These are phyloP conservation scores for Eutrema heterophyllum DNA, from an alignment of 345 rosid species.

Conservation along the genomic window DNA sequence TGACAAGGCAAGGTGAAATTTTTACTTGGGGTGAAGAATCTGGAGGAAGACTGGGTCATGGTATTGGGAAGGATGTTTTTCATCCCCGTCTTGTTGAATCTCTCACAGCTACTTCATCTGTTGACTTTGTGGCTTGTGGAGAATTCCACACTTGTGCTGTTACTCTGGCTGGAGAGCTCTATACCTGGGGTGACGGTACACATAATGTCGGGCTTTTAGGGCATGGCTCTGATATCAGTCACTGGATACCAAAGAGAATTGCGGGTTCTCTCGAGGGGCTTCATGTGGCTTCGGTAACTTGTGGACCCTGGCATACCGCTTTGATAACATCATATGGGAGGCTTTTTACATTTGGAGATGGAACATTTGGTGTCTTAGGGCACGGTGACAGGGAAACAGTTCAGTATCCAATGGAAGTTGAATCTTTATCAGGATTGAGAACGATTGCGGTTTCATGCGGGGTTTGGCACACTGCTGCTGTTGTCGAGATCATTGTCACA, in stretches of 20 bases:
- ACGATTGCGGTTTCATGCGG: conserved; percentile 91
- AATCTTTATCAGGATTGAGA: conserved; percentile 78
- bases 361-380: conserved; percentile 94
- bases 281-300: conserved; percentile 74
- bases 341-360: conserved; percentile 96
- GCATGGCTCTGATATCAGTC: conserved; percentile 82
- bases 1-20: conserved; percentile 89
- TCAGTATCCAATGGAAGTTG: conserved; percentile 80
- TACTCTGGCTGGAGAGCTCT: conserved; percentile 84
- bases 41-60: conserved; percentile 96
- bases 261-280: conserved; percentile 90
- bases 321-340: conserved; percentile 77
- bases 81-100: conserved; percentile 85
- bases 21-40: conserved; percentile 99
- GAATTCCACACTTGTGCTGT: conserved; percentile 97
- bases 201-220: conserved; percentile 97
- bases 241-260: conserved; percentile 98
- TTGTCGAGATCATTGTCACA: conserved; percentile 88
- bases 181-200: conserved; percentile 95
- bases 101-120: conserved; percentile 45
- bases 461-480: conserved; percentile 99
- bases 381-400: conserved; percentile 78
- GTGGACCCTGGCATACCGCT: conserved; percentile 99
- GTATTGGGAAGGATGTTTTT: conserved; percentile 69
- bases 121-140: conserved; percentile 92